Conservation (phyloP, 495 filamentous ascomycete species). For the Xylaria intraflava region DNA sequence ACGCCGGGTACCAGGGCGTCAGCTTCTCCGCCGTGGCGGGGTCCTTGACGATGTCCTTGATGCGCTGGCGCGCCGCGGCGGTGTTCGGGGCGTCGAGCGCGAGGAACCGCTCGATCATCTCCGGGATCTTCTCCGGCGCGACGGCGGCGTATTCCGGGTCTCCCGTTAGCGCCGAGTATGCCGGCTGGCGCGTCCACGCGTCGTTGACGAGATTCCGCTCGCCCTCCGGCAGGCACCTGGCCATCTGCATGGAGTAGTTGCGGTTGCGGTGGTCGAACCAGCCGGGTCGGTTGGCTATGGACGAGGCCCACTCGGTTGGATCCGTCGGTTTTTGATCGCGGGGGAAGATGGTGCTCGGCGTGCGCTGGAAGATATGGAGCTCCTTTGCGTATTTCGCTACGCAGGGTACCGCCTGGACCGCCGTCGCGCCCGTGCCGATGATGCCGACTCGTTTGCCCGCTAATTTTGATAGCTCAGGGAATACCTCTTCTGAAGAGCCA, state of each 20-base stretch:
- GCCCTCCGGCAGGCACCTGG: slow-evolving; percentile 17
- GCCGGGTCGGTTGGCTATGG: slow-evolving; percentile 30
- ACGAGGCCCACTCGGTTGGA: slow-evolving; percentile 36
- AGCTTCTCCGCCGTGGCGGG: slow-evolving; percentile 36
- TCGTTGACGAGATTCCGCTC: slow-evolving; percentile 35
- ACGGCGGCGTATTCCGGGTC: slow-evolving; percentile 20
- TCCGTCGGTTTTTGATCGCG: slow-evolving; percentile 47
- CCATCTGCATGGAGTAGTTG: slow-evolving; percentile 31
- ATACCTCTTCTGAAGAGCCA: slow-evolving; percentile 37
- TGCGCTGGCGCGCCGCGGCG: slow-evolving; percentile 29
- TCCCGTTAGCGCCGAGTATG: slow-evolving; percentile 27
- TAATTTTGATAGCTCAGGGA: slow-evolving; percentile 36
- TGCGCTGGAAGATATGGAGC: slow-evolving; percentile 52
- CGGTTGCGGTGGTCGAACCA: slow-evolving; percentile 40
- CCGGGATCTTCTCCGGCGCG: slow-evolving; percentile 29
- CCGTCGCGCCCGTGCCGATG: slow-evolving; percentile 51
- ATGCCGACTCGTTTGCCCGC: slow-evolving; percentile 46
- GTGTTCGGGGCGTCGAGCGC: slow-evolving; percentile 18
- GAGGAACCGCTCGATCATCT: slow-evolving; percentile 27
- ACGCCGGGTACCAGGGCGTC: slow-evolving; percentile 39
- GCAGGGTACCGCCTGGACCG: slow-evolving; percentile 46
- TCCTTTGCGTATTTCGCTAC: slow-evolving; percentile 46
- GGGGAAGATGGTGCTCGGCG: slow-evolving; percentile 43
- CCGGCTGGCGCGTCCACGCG: slow-evolving; percentile 30
- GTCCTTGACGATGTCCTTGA: slow-evolving; percentile 38